Percentiles rank a stretch among this genome's conserved stretches.
phyloP scores from a whole-genome alignment of 768 basidiomycete species.

The Boletales sp. region DNA sequence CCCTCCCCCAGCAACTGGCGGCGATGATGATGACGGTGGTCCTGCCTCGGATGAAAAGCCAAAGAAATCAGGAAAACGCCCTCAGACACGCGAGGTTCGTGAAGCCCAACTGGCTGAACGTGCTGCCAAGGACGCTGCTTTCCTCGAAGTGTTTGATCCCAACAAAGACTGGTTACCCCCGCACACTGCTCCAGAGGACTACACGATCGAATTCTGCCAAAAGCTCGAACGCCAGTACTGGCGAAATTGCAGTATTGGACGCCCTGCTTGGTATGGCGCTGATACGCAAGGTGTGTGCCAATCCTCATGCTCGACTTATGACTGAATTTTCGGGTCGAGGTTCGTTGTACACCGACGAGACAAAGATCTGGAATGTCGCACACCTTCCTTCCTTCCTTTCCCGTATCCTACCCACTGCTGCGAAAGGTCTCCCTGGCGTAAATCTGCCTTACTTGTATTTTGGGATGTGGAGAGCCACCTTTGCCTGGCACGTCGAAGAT shows the following conservation, averaged over 20 bases:
- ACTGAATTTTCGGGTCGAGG: conserved; percentile 33
- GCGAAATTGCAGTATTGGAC: conserved; percentile 85
- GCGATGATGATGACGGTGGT: conserved; percentile 16
- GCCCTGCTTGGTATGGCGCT: conserved; percentile 96
- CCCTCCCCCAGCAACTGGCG: conserved; percentile 4
- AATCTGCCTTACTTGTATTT: conserved; percentile 98
- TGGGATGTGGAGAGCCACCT: conserved; percentile 99
- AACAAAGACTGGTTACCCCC: conserved; percentile 75
- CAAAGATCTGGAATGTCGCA: conserved; percentile 91
- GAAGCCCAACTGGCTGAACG: conserved; percentile 50
- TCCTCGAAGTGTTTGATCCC: conserved; percentile 71
- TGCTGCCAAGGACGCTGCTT: conserved; percentile 44
- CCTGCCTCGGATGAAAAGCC: conserved; percentile 27
- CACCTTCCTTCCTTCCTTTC: conserved; percentile 83
- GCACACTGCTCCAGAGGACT: conserved; percentile 69
- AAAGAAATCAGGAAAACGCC: conserved; percentile 43
- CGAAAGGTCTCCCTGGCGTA: conserved; percentile 83
- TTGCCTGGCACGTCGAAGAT: conserved; percentile 99
- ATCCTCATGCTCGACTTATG: not conserved
- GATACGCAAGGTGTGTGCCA: conserved; percentile 76
- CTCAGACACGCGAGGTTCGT: conserved; percentile 37
- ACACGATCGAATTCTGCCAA: conserved; percentile 83
- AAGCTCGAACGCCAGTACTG: conserved; percentile 88
- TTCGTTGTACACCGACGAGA: conserved; percentile 69
- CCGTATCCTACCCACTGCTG: conserved; percentile 65